phyloP scores from a whole-genome alignment of 306 rosid species.

The Astragalus membranaceus region DNA sequence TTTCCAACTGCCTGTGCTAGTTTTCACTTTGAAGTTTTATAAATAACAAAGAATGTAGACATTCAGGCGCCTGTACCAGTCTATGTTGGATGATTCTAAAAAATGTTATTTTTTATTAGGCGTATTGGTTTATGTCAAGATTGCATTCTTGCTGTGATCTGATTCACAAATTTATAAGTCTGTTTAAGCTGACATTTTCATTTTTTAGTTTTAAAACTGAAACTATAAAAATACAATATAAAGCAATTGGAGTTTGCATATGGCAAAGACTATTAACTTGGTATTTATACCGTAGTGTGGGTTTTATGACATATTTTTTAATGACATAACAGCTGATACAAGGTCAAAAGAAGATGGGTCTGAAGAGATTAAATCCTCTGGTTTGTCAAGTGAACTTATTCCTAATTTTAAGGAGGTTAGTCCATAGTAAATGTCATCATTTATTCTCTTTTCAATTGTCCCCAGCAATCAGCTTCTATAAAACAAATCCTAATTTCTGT shows the following conservation, averaged over 20 bases:
- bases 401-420: constrained; percentile 59
- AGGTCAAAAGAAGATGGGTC: constrained; percentile 39
- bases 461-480: neutral
- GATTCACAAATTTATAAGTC: neutral
- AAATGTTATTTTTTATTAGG: neutral
- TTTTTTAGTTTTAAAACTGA: neutral
- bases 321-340: constrained; percentile 37
- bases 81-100: neutral
- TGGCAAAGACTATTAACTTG: constrained; percentile 1
- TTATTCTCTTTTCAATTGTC: neutral
- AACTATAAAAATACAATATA: neutral
- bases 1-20: neutral
- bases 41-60: neutral
- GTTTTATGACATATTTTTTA: constrained; percentile 21
- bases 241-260: neutral
- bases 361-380: constrained; percentile 42
- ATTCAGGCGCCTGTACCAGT: neutral
- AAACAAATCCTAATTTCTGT: neutral
- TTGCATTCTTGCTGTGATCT: neutral
- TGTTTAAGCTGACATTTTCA: neutral
- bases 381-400: constrained; percentile 34
- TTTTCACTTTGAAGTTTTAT: neutral
- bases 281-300: constrained; percentile 4
- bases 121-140: neutral
- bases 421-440: constrained; percentile 15